Evolutionary conservation across 2,329 filamentous ascomycete species (phyloP), one percentile per base, ranked within the genome.

Genomic region (Sclerotinia glacialis): DNA sequence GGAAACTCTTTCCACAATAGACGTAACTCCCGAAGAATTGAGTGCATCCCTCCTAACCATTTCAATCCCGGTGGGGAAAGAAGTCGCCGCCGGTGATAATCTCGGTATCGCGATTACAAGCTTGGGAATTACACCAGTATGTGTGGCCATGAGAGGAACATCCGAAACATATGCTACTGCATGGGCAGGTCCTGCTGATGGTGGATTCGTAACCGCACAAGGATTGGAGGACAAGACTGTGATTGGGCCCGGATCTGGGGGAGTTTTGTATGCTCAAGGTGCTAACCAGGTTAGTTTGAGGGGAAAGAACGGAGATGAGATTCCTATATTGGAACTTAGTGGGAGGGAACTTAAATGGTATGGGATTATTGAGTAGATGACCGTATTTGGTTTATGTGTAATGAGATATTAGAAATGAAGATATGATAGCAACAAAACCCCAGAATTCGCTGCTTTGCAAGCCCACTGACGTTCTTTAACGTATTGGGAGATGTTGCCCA

Each of bases 251-350:
- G 63, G 42, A 3, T 66, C 64, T 34, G 68, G 58, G 6, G 67
- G 67, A 14, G 69, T 56, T 26, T 52, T 73, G 31, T 73, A 71
- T 71, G 70, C 61, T 7, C 70, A 66, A 65, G 70, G 72, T 21
- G 62, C 18, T 2, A 58, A 40, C 26, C 62, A 64, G 26, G 62
- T 58, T 26, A 56, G 50, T 47, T 37, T 47, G 6, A 58, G 62
- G 31, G 62, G 62, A 6, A 34, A 42, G n/a, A 37, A 46, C 18
- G 61, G 61, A 21, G 31, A 55, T n/a, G 34, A 42, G 8, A 16
- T 42, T 55, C 61, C 61, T 2, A 54, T 64, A 14, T 5, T 18
- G 26, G 61, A 64, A 50, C 8, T 53, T 3, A 23, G 11, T 5
- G 61, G 50, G 28, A 54, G 28, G 14, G 61, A 64, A 34, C 26